Percentiles rank a stretch among this genome's conserved stretches.
Evolutionary conservation across 768 basidiomycete species (phyloP).

Genomic region (Boletellus sp.): DNA sequence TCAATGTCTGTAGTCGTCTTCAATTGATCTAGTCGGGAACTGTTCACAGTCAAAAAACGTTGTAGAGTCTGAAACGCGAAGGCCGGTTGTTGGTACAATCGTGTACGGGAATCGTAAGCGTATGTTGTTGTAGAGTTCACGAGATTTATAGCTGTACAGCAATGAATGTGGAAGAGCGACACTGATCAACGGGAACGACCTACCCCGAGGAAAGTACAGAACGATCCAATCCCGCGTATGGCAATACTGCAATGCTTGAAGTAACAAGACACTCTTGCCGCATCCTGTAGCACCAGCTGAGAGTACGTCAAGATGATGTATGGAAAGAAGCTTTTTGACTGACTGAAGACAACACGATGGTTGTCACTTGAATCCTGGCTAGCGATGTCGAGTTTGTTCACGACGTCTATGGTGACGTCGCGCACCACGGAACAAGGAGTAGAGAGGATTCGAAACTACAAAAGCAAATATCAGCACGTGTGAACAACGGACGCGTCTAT

Average conservation of each 20-base stretch:
- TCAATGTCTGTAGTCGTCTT: constrained; percentile 39
- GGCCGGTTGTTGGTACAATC: constrained; percentile 70
- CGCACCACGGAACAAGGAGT: constrained; percentile 72
- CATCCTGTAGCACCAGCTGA: constrained; percentile 72
- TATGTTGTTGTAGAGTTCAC: constrained; percentile 76
- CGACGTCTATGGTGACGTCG: constrained; percentile 54
- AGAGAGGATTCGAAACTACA: constrained; percentile 65
- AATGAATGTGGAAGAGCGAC: background rate
- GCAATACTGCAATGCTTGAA: constrained; percentile 75
- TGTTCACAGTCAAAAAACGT: constrained; percentile 60
- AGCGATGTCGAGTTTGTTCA: constrained; percentile 51
- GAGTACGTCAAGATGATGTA: background rate
- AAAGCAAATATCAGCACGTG: background rate
- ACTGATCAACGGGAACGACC: constrained; percentile 12
- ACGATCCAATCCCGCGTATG: constrained; percentile 70
- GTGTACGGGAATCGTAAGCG: constrained; percentile 69
- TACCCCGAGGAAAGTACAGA: constrained; percentile 79
- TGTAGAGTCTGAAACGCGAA: constrained; percentile 62
- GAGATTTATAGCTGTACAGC: constrained; percentile 44
- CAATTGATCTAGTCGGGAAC: constrained; percentile 39
- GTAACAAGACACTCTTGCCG: constrained; percentile 76
- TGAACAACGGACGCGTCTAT: background rate
- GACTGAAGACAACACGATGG: constrained; percentile 63
- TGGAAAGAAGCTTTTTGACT: constrained; percentile 23
- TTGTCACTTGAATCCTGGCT: constrained; percentile 45